phyloP scores from a whole-genome alignment of 2,329 filamentous ascomycete species.

The Ophiostoma tasmaniense region DNA sequence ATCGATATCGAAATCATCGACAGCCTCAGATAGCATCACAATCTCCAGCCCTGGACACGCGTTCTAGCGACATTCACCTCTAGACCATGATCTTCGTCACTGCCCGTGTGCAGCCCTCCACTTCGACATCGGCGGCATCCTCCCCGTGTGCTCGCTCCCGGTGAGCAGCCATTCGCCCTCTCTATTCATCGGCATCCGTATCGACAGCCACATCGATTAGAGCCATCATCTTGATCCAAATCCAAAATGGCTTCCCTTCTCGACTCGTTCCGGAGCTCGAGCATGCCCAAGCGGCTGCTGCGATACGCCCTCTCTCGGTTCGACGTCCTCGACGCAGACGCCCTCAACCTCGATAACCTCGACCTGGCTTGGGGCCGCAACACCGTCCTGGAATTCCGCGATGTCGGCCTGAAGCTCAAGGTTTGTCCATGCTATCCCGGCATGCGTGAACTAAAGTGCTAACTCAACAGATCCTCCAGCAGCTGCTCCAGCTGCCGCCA shows the following conservation, averaged over 20 bases:
- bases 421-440: too few species aligned
- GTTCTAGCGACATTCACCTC: conserved; percentile 2
- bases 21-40: neutral
- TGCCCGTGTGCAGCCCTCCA: conserved; percentile 16
- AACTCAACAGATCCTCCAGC: conserved; percentile 83
- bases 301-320: conserved; percentile 76
- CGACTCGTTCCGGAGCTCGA: conserved; percentile 55
- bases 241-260: conserved; percentile 62
- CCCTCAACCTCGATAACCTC: conserved; percentile 75
- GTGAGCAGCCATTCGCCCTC: conserved; percentile 15
- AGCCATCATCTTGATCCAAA: conserved; percentile 16
- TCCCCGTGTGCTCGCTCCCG: conserved; percentile 13
- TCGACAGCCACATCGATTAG: neutral
- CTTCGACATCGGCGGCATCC: conserved; percentile 5
- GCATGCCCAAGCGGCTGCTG: conserved; percentile 81
- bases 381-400: conserved; percentile 74
- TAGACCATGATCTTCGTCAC: conserved; percentile 19
- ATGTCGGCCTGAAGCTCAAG: conserved; percentile 74
- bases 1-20: neutral
- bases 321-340: conserved; percentile 80
- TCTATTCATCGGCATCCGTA: too few species aligned
- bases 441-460: too few species aligned
- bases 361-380: conserved; percentile 75
- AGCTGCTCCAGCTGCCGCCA: conserved; percentile 64
- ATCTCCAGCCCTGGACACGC: neutral